phyloP scores from a whole-genome alignment of 306 rosid species.

The Quercus mongolica region DNA sequence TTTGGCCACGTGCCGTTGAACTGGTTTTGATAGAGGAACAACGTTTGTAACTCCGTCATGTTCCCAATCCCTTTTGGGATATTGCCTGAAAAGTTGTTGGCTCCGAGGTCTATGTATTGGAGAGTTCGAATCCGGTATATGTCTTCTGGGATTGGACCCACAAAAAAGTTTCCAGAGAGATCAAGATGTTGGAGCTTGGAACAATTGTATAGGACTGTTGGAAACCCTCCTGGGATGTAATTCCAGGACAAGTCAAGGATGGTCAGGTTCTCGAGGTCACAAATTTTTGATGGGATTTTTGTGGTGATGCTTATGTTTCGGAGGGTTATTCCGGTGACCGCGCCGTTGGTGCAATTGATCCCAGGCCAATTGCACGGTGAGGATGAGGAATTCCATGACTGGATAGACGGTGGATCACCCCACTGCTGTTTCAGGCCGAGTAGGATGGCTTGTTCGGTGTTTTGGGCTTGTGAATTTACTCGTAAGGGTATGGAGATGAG shows the following conservation, averaged over 20 bases:
- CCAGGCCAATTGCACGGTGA: constrained; percentile 73
- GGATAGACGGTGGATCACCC: constrained; percentile 57
- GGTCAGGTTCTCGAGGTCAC: constrained; percentile 52
- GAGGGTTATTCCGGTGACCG: constrained; percentile 46
- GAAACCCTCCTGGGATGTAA: constrained; percentile 63
- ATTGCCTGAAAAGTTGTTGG: constrained; percentile 64
- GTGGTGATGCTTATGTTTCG: constrained; percentile 24
- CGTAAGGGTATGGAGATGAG: constrained; percentile 23
- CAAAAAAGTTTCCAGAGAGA: constrained; percentile 56
- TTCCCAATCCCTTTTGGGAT: constrained; percentile 57
- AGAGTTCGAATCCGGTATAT: constrained; percentile 40
- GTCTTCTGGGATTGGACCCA: constrained; percentile 57
- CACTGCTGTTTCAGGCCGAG: constrained; percentile 50
- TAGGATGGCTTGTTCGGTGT: constrained; percentile 39
- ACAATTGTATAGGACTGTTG: constrained; percentile 58
- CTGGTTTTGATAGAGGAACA: constrained; percentile 32
- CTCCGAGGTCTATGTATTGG: constrained; percentile 41
- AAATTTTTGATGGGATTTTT: constrained; percentile 43
- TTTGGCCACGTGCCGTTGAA: constrained; percentile 58
- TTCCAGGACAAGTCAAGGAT: constrained; percentile 51
- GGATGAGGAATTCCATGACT: constrained; percentile 59
- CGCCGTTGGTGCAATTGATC: constrained; percentile 39
- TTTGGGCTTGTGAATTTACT: constrained; percentile 43
- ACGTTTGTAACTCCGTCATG: constrained; percentile 24
- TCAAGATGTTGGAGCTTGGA: constrained; percentile 55